phyloP scores from a whole-genome alignment of 345 rosid species.

The Kernera saxatilis region DNA sequence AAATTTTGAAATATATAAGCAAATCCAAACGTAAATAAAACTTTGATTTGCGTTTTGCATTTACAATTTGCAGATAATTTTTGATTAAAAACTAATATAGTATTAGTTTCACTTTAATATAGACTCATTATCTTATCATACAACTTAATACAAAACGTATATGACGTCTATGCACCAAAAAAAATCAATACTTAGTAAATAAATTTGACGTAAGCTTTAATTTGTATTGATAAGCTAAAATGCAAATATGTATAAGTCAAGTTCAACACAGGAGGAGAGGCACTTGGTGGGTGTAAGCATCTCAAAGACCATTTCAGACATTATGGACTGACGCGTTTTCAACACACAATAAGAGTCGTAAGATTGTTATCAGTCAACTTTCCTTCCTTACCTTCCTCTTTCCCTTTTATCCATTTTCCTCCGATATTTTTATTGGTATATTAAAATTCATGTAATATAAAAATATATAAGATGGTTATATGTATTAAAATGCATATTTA shows the following conservation, averaged over 20 bases:
- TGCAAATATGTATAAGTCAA: background rate
- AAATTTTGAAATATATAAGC: too few species aligned
- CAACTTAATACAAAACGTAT: too few species aligned
- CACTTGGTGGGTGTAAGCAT: background rate
- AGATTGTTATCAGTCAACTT: constrained; percentile 9
- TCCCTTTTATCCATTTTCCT: background rate
- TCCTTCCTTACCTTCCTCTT: constrained; percentile 3
- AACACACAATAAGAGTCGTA: background rate
- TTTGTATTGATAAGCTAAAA: background rate
- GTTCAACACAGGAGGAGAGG: too few species aligned
- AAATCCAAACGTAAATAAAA: too few species aligned
- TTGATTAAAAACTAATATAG: too few species aligned
- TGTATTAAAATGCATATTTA: background rate
- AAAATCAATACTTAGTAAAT: too few species aligned
- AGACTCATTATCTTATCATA: too few species aligned
- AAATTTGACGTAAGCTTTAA: background rate
- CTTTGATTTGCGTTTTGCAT: too few species aligned
- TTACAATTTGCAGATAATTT: too few species aligned
- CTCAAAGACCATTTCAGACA: background rate
- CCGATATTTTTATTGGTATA: background rate
- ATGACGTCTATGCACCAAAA: too few species aligned
- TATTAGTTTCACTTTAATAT: too few species aligned
- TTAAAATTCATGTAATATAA: background rate
- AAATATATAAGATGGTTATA: background rate
- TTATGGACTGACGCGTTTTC: background rate